Evolutionary conservation across 108 stramenopile species (phyloP).

Genomic region (Skeletonema potamos): DNA sequence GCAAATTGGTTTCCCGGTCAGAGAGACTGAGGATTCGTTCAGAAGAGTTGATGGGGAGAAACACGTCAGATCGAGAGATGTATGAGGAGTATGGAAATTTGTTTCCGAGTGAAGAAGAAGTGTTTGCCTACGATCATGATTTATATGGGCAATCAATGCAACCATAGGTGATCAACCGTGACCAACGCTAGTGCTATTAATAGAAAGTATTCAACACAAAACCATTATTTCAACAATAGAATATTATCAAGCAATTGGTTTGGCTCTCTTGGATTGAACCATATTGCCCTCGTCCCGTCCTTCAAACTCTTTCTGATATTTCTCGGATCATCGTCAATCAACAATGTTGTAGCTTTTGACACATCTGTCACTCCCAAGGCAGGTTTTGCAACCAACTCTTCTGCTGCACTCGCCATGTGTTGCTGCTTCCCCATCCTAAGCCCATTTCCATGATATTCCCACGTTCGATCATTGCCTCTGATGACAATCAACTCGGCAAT

Average conservation of each 20-base stretch:
- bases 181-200: background rate
- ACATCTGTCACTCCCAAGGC: constrained; percentile 35
- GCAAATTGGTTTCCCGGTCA: constrained; percentile 36
- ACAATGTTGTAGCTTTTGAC: constrained; percentile 73
- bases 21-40: constrained; percentile 27
- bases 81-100: too few relatives aligned
- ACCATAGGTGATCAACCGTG: background rate
- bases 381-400: constrained; percentile 71
- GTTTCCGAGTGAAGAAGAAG: too few relatives aligned
- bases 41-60: constrained; percentile 33
- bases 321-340: constrained; percentile 92
- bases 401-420: constrained; percentile 92
- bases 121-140: background rate
- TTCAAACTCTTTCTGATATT: constrained; percentile 80
- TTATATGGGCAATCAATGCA: background rate
- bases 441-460: constrained; percentile 80
- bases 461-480: constrained; percentile 84
- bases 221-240: constrained; percentile 48
- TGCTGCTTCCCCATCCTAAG: constrained; percentile 83
- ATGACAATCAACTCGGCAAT: constrained; percentile 70
- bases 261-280: constrained; percentile 83
- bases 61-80: background rate
- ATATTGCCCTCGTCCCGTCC: constrained; percentile 77
- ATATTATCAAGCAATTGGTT: constrained; percentile 66
- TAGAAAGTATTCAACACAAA: background rate